phyloP scores from a whole-genome alignment of 805 yeast species.

The Yarrowia divulgata region DNA sequence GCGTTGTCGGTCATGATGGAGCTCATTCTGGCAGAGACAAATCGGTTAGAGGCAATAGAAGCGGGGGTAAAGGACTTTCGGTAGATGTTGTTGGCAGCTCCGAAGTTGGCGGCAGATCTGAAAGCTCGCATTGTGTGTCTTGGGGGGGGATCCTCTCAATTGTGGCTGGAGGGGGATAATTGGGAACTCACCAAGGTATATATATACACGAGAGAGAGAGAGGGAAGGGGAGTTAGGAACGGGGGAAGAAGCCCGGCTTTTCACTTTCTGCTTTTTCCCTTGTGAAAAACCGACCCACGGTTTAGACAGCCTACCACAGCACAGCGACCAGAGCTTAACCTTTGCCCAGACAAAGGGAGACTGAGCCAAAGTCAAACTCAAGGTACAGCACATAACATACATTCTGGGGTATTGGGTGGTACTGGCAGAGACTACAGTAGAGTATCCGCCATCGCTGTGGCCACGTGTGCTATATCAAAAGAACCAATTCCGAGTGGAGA shows the following conservation, averaged over 20 bases:
- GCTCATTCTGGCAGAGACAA: conserved; percentile 40
- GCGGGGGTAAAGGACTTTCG: conserved; percentile 40
- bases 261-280: conserved; percentile 26
- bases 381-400: background rate
- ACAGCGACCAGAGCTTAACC: conserved; percentile 1
- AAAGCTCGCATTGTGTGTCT: conserved; percentile 39
- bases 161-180: conserved; percentile 14
- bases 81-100: conserved; percentile 39
- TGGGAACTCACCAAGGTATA: conserved; percentile 34
- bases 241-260: background rate
- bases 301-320: conserved; percentile 10
- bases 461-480: background rate
- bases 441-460: too few relatives aligned
- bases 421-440: too few relatives aligned
- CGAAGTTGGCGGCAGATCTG: conserved; percentile 40
- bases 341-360: conserved; percentile 4
- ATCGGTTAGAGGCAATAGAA: conserved; percentile 40
- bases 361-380: background rate
- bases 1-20: conserved; percentile 53
- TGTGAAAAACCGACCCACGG: conserved; percentile 25
- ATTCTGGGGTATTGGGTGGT: background rate
- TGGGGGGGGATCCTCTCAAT: conserved; percentile 17
- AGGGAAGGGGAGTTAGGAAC: background rate
- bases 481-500: background rate
- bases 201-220: conserved; percentile 22